phyloP scores from a whole-genome alignment of 1,139 yeast genomes.

The Blastobotrys illinoisensis region DNA sequence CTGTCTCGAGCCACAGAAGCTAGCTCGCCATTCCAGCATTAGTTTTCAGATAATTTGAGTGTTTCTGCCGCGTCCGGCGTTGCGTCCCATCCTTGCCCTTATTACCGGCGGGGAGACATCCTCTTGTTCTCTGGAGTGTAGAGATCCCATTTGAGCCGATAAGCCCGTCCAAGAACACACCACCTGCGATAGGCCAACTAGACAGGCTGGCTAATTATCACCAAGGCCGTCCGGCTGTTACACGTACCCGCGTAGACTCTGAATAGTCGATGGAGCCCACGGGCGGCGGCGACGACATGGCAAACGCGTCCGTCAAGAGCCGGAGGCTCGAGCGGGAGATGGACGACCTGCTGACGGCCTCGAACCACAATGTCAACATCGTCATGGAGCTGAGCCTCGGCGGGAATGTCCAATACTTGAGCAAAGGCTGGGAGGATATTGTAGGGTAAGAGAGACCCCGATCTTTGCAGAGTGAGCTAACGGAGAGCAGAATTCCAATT shows the following conservation, averaged over 20 bases:
- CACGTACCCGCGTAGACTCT: not conserved
- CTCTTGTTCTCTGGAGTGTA: not conserved
- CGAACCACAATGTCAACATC: constrained; percentile 69
- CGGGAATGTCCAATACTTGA: constrained; percentile 68
- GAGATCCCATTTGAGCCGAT: not conserved
- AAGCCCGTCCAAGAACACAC: not conserved
- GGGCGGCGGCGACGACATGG: not conserved
- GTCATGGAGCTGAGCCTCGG: constrained; percentile 78
- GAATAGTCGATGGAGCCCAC: not conserved
- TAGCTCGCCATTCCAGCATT: not conserved
- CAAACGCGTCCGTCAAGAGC: not conserved
- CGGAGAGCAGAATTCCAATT: constrained; percentile 50
- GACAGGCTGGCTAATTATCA: not conserved
- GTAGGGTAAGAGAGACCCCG: constrained; percentile 35
- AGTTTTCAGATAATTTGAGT: not conserved
- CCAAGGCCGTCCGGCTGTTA: not conserved
- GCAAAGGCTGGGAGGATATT: constrained; percentile 70
- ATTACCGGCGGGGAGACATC: not conserved
- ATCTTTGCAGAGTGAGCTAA: not conserved
- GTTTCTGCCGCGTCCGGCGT: not conserved
- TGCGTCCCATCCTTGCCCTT: not conserved
- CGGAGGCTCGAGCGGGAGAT: constrained; percentile 17
- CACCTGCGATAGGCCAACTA: not conserved
- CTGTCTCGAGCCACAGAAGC: not conserved
- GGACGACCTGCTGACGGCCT: constrained; percentile 41